Conservation (phyloP, 768 basidiomycete genomes). For the Omphalotus guepiniiformis region DNA sequence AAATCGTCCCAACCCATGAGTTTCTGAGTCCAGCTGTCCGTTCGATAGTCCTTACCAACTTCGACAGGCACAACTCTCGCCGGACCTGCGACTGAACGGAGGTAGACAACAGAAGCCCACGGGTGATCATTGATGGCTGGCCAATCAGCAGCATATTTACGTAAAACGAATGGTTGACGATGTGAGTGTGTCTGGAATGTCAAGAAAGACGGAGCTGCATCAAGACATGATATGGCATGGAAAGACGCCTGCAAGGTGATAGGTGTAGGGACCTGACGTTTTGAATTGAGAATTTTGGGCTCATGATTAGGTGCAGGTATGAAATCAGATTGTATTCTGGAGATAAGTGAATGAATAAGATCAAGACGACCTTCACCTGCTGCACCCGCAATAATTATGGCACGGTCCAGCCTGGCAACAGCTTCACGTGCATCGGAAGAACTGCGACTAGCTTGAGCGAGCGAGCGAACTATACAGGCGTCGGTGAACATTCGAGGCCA, state of each 20-base stretch:
- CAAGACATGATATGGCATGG: slow-evolving; percentile 33
- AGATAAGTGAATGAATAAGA: slow-evolving; percentile 60
- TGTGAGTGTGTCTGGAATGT: slow-evolving; percentile 44
- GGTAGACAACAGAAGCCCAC: slow-evolving; percentile 71
- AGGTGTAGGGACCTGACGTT: background rate
- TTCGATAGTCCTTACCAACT: slow-evolving; percentile 79
- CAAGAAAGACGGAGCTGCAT: slow-evolving; percentile 51
- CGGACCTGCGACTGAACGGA: slow-evolving; percentile 65
- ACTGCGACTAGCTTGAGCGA: slow-evolving; percentile 31
- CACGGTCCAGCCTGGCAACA: slow-evolving; percentile 66
- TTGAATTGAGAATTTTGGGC: background rate
- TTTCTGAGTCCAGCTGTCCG: slow-evolving; percentile 74
- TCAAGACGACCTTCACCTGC: slow-evolving; percentile 58
- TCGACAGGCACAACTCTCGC: slow-evolving; percentile 90
- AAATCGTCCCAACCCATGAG: slow-evolving; percentile 80
- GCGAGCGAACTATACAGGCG: slow-evolving; percentile 53
- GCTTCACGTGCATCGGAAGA: slow-evolving; percentile 31
- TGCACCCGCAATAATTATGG: slow-evolving; percentile 81
- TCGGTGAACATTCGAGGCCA: slow-evolving; percentile 81
- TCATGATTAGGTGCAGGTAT: slow-evolving; percentile 10
- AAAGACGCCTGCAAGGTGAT: slow-evolving; percentile 1
- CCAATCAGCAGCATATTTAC: slow-evolving; percentile 64
- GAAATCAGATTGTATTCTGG: slow-evolving; percentile 45
- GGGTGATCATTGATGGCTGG: slow-evolving; percentile 66
- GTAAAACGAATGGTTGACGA: slow-evolving; percentile 68